These are phyloP conservation scores for Suillus subaureus DNA, from an alignment of 768 basidiomycete species.

Conservation along the genomic window DNA sequence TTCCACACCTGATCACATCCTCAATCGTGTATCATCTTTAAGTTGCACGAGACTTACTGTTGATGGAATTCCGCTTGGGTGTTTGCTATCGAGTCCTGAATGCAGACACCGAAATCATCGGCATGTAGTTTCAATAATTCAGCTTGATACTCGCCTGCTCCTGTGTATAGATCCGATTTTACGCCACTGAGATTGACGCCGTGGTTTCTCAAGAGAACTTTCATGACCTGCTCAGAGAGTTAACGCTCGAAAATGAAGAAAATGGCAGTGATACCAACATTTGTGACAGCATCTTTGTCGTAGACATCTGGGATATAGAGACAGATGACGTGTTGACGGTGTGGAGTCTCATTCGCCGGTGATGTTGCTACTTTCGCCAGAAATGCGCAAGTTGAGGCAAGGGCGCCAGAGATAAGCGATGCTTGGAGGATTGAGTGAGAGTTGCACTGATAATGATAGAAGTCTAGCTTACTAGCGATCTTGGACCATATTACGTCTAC, in stretches of 20 bases:
- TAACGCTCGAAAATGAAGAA: not conserved
- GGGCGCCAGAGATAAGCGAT: constrained; percentile 66
- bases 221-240: constrained; percentile 54
- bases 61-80: constrained; percentile 69
- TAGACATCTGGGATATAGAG: constrained; percentile 74
- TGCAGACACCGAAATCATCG: not conserved
- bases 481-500: constrained; percentile 65
- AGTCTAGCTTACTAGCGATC: constrained; percentile 53
- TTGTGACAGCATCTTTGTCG: constrained; percentile 58
- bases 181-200: constrained; percentile 68
- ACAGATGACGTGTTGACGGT: constrained; percentile 68
- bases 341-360: constrained; percentile 45
- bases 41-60: constrained; percentile 48
- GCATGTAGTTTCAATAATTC: not conserved
- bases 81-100: constrained; percentile 76
- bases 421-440: constrained; percentile 35
- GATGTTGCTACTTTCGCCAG: constrained; percentile 70
- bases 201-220: constrained; percentile 62
- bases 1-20: constrained; percentile 62
- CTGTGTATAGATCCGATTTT: constrained; percentile 71
- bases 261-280: constrained; percentile 38
- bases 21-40: constrained; percentile 3
- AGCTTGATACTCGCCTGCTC: constrained; percentile 44
- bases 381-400: constrained; percentile 57
- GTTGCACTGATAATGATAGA: not conserved